Conservation (phyloP, 129 eudicot genomes). For the Flaveria sonorensis region DNA sequence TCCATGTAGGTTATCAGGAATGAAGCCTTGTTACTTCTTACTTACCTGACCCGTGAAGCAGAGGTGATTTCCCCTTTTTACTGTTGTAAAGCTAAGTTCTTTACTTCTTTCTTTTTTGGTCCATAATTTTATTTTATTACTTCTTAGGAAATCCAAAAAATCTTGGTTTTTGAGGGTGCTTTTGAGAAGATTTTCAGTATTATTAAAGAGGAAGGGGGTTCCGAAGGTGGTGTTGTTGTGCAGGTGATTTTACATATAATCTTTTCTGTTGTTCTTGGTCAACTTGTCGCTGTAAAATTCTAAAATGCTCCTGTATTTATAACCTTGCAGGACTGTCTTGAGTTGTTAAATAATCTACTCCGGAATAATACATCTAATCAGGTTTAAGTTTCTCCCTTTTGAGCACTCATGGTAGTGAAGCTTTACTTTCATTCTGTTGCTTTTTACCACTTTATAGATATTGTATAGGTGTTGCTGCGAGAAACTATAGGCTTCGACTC, state of each 20-base stretch:
- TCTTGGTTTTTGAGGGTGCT: conserved; percentile 98
- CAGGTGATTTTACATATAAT: conserved; percentile 54
- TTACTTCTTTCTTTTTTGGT: conserved; percentile 10
- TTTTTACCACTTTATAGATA: conserved; percentile 32
- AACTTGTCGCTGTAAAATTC: conserved; percentile 6
- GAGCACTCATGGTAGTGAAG: neutral
- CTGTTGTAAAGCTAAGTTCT: conserved; percentile 23
- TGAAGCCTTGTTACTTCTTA: conserved; percentile 94
- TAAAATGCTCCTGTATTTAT: conserved; percentile 14
- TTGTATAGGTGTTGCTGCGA: conserved; percentile 70
- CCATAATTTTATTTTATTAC: conserved; percentile 6
- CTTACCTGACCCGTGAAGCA: conserved; percentile 92
- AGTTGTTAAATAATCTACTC: conserved; percentile 82
- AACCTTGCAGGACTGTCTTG: conserved; percentile 82
- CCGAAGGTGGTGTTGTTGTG: conserved; percentile 99
- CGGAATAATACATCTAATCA: conserved; percentile 82
- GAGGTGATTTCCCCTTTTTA: conserved; percentile 56
- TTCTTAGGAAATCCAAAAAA: conserved; percentile 92
- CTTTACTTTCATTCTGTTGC: conserved; percentile 13
- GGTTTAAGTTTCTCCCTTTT: conserved; percentile 45
- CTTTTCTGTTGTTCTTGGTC: conserved; percentile 9
- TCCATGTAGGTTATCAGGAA: conserved; percentile 80
- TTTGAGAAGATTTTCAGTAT: conserved; percentile 95
- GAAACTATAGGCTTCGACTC: conserved; percentile 92
- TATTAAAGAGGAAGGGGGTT: conserved; percentile 97